phyloP scores from a whole-genome alignment of 345 rosid species.

The Mercurialis annua region DNA sequence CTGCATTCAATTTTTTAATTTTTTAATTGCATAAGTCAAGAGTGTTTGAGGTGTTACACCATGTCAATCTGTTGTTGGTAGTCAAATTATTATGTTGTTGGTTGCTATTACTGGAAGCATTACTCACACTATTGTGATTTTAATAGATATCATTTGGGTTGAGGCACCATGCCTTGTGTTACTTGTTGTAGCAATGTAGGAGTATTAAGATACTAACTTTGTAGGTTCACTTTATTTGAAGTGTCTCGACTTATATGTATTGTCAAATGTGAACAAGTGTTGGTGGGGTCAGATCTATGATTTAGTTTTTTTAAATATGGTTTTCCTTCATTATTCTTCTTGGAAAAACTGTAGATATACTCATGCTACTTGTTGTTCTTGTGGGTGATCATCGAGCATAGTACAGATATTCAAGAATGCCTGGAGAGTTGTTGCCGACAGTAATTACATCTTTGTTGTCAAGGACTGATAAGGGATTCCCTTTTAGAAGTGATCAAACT shows the following conservation, averaged over 20 bases:
- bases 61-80: not conserved
- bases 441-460: conserved; percentile 53
- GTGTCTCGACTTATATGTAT: not conserved
- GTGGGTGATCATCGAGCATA: conserved; percentile 15
- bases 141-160: not conserved
- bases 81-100: not conserved
- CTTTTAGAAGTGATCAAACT: conserved; percentile 61
- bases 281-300: not conserved
- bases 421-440: conserved; percentile 63
- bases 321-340: conserved; percentile 15
- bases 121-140: not conserved
- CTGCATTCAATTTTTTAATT: not conserved
- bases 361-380: conserved; percentile 18
- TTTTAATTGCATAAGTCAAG: not conserved
- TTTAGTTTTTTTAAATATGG: conserved; percentile 4
- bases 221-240: not conserved
- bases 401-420: conserved; percentile 86
- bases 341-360: conserved; percentile 2
- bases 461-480: conserved; percentile 57
- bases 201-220: not conserved
- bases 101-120: not conserved
- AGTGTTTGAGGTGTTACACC: not conserved
- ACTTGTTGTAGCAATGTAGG: not conserved
- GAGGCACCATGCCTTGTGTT: not conserved
- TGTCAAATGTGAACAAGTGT: not conserved